A percentile compares a stretch with the other conserved stretches of the same genome.
Evolutionary conservation across 2,329 filamentous ascomycete species (phyloP).

Genomic region (Passalora sequoiae): DNA sequence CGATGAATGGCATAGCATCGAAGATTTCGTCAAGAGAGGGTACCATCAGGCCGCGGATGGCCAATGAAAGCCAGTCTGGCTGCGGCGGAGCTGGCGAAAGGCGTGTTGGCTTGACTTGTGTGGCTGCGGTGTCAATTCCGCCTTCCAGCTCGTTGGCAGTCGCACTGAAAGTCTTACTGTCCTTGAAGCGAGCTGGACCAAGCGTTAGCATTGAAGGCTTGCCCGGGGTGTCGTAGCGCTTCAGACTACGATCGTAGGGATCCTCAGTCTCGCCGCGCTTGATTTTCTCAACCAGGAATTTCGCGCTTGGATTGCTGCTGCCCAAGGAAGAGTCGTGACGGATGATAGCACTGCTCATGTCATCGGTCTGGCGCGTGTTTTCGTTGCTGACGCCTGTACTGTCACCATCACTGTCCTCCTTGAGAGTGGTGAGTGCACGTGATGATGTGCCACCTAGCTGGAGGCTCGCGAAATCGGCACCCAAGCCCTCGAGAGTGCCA

Average conservation of each 20-base stretch:
- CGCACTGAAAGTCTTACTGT: constrained; percentile 19
- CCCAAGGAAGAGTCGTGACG: neutral
- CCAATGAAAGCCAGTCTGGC: constrained; percentile 19
- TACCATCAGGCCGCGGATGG: constrained; percentile 17
- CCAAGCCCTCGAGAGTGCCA: neutral
- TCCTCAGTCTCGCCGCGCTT: constrained; percentile 18
- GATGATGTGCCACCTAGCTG: neutral
- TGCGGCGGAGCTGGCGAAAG: neutral
- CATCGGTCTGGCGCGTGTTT: neutral
- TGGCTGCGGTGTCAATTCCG: neutral
- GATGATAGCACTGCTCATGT: neutral
- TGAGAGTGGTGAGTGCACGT: neutral
- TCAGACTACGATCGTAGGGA: constrained; percentile 16
- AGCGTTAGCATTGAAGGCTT: constrained; percentile 13
- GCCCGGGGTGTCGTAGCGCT: constrained; percentile 10
- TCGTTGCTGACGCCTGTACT: neutral
- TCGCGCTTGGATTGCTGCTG: constrained; percentile 2
- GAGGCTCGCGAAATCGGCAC: neutral
- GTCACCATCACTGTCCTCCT: neutral
- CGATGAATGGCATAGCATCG: constrained; percentile 27
- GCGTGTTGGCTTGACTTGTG: neutral
- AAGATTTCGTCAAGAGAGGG: constrained; percentile 28
- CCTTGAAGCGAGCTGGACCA: constrained; percentile 24
- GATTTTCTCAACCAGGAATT: constrained; percentile 11
- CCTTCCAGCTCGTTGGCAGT: constrained; percentile 1